Conservation (phyloP, 2,329 filamentous ascomycete species). For the Drechslerella stenobrocha region DNA sequence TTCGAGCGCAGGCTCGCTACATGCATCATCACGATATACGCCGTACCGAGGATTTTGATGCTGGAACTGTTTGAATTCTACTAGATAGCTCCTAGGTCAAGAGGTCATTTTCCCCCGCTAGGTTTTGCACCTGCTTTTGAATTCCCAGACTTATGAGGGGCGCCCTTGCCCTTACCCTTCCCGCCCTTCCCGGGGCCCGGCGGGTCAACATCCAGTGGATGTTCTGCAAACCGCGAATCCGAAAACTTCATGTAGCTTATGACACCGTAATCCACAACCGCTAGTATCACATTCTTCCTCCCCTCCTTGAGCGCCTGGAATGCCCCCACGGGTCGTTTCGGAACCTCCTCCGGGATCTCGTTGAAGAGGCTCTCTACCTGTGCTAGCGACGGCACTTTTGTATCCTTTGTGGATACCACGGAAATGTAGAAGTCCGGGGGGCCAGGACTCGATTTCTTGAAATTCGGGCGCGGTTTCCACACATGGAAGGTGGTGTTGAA, state of each 20-base stretch:
- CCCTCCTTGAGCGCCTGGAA: constrained; percentile 83
- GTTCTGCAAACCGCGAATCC: constrained; percentile 77
- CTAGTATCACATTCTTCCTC: constrained; percentile 78
- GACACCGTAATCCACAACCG: constrained; percentile 85
- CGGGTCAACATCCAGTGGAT: constrained; percentile 68
- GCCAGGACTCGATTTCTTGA: constrained; percentile 78
- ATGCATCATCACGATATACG: not conserved
- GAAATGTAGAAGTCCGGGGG: constrained; percentile 81
- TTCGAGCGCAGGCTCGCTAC: not conserved
- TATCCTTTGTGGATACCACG: constrained; percentile 74
- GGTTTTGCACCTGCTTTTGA: constrained; percentile 42
- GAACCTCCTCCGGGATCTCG: constrained; percentile 67
- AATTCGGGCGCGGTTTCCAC: constrained; percentile 73
- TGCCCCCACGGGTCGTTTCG: constrained; percentile 61
- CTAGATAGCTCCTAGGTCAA: no score
- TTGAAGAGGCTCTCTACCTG: constrained; percentile 73
- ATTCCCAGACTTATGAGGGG: constrained; percentile 55
- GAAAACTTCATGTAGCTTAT: constrained; percentile 82
- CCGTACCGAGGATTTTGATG: no score
- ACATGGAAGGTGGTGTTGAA: constrained; percentile 78
- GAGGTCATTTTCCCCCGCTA: not conserved
- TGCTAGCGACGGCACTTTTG: constrained; percentile 70
- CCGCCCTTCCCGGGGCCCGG: constrained; percentile 56
- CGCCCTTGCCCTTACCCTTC: constrained; percentile 55
- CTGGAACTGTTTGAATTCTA: no score